These are phyloP conservation scores for Mycena indigotica DNA, from an alignment of 768 basidiomycete species.

Conservation along the genomic window DNA sequence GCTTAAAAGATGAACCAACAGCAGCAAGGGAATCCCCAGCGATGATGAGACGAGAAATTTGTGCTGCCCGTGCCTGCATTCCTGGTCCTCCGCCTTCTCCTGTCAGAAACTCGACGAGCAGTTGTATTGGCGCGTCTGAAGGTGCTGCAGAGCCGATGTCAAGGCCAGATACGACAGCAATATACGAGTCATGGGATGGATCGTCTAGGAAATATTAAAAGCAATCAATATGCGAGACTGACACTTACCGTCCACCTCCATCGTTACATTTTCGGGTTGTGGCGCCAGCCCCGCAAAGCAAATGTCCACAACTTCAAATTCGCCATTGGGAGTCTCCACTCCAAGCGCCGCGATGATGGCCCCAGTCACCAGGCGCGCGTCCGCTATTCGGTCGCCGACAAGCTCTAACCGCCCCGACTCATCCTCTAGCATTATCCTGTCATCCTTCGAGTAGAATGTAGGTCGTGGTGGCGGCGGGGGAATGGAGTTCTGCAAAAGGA, in stretches of 20 bases:
- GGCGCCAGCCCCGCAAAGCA: constrained; percentile 85
- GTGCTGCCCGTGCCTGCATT: constrained; percentile 65
- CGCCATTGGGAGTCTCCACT: constrained; percentile 84
- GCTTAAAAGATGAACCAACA: constrained; percentile 34
- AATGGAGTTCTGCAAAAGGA: constrained; percentile 71
- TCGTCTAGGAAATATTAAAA: constrained; percentile 9
- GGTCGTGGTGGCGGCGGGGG: constrained; percentile 75
- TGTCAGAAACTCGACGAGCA: constrained; percentile 87
- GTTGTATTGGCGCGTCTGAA: constrained; percentile 73
- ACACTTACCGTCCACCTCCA: constrained; percentile 73
- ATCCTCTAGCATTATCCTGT: constrained; percentile 90
- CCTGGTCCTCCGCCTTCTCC: constrained; percentile 77
- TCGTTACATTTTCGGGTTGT: constrained; percentile 45
- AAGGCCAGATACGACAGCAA: constrained; percentile 85
- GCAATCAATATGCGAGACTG: background rate
- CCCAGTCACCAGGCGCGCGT: constrained; percentile 79
- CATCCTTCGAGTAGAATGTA: constrained; percentile 78
- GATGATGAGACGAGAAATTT: constrained; percentile 83
- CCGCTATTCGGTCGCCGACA: constrained; percentile 70
- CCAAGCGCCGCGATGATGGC: constrained; percentile 90
- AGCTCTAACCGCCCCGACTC: constrained; percentile 91
- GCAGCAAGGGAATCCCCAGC: constrained; percentile 86
- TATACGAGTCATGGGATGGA: constrained; percentile 63
- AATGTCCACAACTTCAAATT: constrained; percentile 91
- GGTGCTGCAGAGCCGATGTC: constrained; percentile 67